phyloP scores from a whole-genome alignment of 2,329 filamentous ascomycete genomes.

The Trichoderma gracile region DNA sequence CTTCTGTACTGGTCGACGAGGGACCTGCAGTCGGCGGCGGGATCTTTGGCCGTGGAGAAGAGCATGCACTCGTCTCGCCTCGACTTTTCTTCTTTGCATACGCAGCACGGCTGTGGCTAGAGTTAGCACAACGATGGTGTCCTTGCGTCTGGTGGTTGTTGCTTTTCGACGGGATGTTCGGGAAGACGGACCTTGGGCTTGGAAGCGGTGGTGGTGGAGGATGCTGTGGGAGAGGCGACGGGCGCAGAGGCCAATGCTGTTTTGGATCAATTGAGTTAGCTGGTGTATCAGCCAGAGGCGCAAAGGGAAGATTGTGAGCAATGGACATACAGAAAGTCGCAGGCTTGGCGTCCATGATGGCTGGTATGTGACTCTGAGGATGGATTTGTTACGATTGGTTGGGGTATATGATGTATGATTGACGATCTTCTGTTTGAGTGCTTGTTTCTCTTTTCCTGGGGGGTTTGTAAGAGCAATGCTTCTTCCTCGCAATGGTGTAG shows the following conservation, averaged over 20 bases:
- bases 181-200: conserved; percentile 46
- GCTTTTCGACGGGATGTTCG: background rate
- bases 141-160: background rate
- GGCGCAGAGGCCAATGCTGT: conserved; percentile 33
- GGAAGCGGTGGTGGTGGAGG: conserved; percentile 34
- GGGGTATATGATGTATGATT: too few species aligned
- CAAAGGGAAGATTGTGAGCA: background rate
- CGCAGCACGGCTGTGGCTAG: conserved; percentile 78
- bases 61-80: conserved; percentile 98
- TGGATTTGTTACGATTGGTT: too few species aligned
- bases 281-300: background rate
- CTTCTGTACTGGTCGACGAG: conserved; percentile 82
- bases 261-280: conserved; percentile 29
- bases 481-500: conserved; percentile 7
- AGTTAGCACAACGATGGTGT: background rate
- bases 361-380: background rate
- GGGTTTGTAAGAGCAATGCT: background rate
- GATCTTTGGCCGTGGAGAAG: conserved; percentile 82
- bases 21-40: conserved; percentile 78
- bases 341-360: conserved; percentile 39
- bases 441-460: too few species aligned
- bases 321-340: conserved; percentile 34
- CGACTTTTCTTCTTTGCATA: conserved; percentile 94
- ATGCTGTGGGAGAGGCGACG: conserved; percentile 35
- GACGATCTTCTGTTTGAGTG: too few species aligned